A percentile compares a stretch with the other conserved stretches of the same genome.
phyloP scores from a whole-genome alignment of 2,329 filamentous ascomycete genomes.

The Sporothrix luriei region DNA sequence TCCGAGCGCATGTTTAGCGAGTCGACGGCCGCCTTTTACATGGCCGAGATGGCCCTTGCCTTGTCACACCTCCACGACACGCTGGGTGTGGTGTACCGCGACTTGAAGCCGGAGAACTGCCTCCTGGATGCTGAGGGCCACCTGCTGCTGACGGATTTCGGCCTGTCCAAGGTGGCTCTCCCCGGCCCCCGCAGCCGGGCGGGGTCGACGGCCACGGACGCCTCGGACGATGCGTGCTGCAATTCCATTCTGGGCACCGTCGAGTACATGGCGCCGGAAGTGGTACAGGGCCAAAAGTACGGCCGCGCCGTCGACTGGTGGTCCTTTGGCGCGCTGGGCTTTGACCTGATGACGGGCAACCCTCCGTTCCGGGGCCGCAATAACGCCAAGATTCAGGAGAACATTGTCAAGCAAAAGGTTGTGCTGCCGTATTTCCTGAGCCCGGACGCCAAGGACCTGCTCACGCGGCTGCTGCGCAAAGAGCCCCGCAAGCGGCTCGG shows the following conservation, averaged over 20 bases:
- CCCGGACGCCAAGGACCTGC: slow-evolving; percentile 88
- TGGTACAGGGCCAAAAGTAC: slow-evolving; percentile 84
- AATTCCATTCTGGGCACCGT: slow-evolving; percentile 92
- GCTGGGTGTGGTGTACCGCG: slow-evolving; percentile 92
- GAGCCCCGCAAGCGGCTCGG: slow-evolving; percentile 90
- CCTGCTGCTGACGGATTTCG: slow-evolving; percentile 93
- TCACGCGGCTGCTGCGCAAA: slow-evolving; percentile 86
- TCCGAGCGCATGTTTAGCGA: slow-evolving; percentile 96
- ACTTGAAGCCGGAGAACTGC: slow-evolving; percentile 97
- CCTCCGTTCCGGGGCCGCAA: slow-evolving; percentile 91
- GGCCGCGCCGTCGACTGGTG: slow-evolving; percentile 98
- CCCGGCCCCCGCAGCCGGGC: slow-evolving; percentile 49
- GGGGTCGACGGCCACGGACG: slow-evolving; percentile 25
- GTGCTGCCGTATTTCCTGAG: slow-evolving; percentile 86
- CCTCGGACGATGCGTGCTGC: slow-evolving; percentile 65
- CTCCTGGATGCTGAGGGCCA: slow-evolving; percentile 90
- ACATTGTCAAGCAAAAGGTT: slow-evolving; percentile 92
- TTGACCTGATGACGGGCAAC: slow-evolving; percentile 87
- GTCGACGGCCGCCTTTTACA: slow-evolving; percentile 89
- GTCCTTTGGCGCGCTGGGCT: slow-evolving; percentile 91
- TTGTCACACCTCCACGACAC: slow-evolving; percentile 90
- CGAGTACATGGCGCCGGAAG: slow-evolving; percentile 98
- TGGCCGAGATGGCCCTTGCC: slow-evolving; percentile 96
- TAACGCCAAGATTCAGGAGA: slow-evolving; percentile 91
- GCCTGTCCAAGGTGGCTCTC: slow-evolving; percentile 89